Evolutionary conservation across 176 grass and related monocot species (phyloP).

Genomic region (Cymbopogon citratus): DNA sequence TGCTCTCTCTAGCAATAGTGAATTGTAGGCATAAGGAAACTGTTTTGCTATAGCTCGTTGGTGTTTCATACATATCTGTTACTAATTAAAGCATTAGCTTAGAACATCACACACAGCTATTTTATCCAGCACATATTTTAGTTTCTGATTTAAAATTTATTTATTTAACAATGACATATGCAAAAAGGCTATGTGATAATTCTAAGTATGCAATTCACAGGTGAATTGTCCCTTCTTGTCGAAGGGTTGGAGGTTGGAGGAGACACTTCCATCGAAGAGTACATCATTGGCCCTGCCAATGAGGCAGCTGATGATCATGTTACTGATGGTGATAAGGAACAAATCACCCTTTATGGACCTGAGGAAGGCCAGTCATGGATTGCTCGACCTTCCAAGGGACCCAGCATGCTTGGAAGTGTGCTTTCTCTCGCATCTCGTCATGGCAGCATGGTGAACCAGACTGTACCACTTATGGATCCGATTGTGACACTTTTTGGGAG

Average conservation of each 20-base stretch:
- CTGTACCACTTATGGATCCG: slow-evolving; percentile 64
- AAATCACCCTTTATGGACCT: slow-evolving; percentile 70
- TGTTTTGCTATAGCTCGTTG: background rate
- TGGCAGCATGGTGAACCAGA: slow-evolving; percentile 57
- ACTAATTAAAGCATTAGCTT: background rate
- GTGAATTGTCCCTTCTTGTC: slow-evolving; percentile 89
- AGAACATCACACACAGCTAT: background rate
- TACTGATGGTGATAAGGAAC: slow-evolving; percentile 48
- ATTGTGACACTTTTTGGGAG: slow-evolving; percentile 76
- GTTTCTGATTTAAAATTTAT: slow-evolving; percentile 9
- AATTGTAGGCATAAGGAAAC: background rate
- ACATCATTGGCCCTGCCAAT: slow-evolving; percentile 70
- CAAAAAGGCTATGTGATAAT: background rate
- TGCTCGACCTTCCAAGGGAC: slow-evolving; percentile 72
- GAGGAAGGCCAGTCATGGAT: slow-evolving; percentile 72
- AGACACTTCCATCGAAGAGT: slow-evolving; percentile 83
- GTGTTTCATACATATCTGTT: background rate
- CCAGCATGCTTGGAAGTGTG: slow-evolving; percentile 65
- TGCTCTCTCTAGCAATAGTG: background rate
- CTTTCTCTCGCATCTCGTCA: slow-evolving; percentile 58
- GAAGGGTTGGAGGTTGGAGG: slow-evolving; percentile 82
- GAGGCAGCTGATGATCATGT: slow-evolving; percentile 49
- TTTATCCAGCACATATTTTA: background rate
- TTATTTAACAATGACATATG: background rate
- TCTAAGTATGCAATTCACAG: slow-evolving; percentile 39